Percentiles rank a stretch among this genome's conserved stretches.
Conservation (phyloP, 1,284 basidiomycete species). For the Ustilago bromivora region DNA sequence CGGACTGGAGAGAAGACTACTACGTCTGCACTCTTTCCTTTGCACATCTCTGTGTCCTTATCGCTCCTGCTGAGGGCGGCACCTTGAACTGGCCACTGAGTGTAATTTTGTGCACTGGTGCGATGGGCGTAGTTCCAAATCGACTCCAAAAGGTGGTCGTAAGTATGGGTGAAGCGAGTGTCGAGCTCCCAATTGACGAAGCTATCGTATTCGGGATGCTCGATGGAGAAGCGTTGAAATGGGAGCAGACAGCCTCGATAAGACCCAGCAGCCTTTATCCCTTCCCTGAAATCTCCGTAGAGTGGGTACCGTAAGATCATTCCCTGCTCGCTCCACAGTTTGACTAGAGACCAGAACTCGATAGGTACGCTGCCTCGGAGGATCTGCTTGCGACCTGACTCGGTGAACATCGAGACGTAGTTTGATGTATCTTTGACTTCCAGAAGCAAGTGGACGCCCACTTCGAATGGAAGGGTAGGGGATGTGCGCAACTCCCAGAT, state of each 20-base stretch:
- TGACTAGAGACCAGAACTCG: constrained; percentile 34
- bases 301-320: constrained; percentile 28
- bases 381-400: constrained; percentile 14
- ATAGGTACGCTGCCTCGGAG: constrained; percentile 27
- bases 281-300: constrained; percentile 25
- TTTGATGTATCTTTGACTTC: constrained; percentile 26
- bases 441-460: constrained; percentile 26
- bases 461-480: constrained; percentile 10
- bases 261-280: constrained; percentile 26
- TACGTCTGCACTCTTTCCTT: constrained; percentile 20
- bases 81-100: constrained; percentile 15
- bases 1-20: constrained; percentile 27
- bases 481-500: constrained; percentile 29
- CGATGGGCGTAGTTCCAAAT: constrained; percentile 11
- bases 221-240: constrained; percentile 22
- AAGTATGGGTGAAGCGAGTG: constrained; percentile 31
- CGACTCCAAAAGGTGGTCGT: constrained; percentile 18
- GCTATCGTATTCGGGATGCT: constrained; percentile 23
- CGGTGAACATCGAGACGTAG: constrained; percentile 22
- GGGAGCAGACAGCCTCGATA: constrained; percentile 35
- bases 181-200: constrained; percentile 36
- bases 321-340: constrained; percentile 20
- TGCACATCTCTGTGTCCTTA: not conserved
- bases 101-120: constrained; percentile 10
- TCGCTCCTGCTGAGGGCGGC: not conserved